Evolutionary conservation across 2,329 filamentous ascomycete genomes (phyloP).

Genomic region (Xylariaceae sp.): DNA sequence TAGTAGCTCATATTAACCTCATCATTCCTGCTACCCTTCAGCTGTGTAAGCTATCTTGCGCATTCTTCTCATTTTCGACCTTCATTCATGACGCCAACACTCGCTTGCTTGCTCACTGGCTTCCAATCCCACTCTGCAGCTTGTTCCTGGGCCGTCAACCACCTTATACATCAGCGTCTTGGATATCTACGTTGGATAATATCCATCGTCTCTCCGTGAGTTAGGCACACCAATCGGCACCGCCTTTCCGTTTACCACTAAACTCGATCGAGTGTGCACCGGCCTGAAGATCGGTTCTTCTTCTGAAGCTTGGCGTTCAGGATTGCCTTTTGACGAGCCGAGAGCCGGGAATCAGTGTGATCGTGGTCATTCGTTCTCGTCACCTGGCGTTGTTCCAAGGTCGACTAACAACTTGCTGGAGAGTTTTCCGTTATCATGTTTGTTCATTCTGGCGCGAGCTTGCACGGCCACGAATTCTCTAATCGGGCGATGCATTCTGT

Average conservation of each 20-base stretch:
- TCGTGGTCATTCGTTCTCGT: background rate
- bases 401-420: slow-evolving; percentile 14
- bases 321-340: slow-evolving; percentile 1
- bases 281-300: slow-evolving; percentile 3
- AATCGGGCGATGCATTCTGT: slow-evolving; percentile 31
- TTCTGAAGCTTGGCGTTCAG: background rate
- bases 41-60: background rate
- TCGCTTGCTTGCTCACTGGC: background rate
- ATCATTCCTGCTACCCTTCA: slow-evolving; percentile 1
- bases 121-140: background rate
- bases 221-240: no score
- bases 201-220: no score
- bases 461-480: slow-evolving; percentile 57
- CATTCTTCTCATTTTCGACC: background rate
- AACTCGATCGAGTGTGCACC: background rate
- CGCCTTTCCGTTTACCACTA: no score
- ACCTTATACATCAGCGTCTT: no score
- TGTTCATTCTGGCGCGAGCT: slow-evolving; percentile 53
- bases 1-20: slow-evolving; percentile 12
- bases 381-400: background rate
- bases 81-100: slow-evolving; percentile 1
- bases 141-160: no score
- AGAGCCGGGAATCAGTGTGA: slow-evolving; percentile 1
- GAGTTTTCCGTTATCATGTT: slow-evolving; percentile 43
- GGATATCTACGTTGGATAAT: no score